phyloP scores from a whole-genome alignment of 2,329 filamentous ascomycete species.

The Cercospora sp. region DNA sequence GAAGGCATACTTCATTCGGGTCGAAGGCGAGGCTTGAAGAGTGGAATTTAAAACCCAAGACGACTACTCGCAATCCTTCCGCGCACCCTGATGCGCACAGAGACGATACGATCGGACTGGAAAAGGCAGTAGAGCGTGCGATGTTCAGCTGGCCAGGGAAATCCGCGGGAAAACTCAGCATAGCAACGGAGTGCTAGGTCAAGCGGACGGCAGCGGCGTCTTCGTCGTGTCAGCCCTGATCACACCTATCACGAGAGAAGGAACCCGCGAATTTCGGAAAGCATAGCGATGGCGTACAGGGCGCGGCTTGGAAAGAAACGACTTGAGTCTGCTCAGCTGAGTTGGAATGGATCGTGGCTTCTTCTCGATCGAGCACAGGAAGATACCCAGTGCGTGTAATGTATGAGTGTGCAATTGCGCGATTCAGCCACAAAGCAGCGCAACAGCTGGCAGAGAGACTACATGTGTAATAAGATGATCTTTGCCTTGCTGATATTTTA shows the following conservation, averaged over 20 bases:
- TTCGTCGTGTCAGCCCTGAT: background rate
- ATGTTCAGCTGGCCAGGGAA: background rate
- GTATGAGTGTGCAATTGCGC: background rate
- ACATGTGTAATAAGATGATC: background rate
- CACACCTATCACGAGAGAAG: background rate
- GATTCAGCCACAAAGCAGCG: background rate
- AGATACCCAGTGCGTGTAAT: background rate
- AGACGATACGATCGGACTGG: background rate
- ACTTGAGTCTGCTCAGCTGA: background rate
- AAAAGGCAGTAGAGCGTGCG: background rate
- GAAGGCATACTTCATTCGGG: slow-evolving; percentile 63
- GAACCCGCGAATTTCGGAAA: background rate
- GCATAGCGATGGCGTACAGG: background rate
- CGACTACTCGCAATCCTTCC: background rate
- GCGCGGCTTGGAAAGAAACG: background rate
- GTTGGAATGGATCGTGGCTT: background rate
- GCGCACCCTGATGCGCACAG: background rate
- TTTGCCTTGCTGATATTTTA: background rate
- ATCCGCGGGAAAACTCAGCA: background rate
- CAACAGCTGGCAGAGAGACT: background rate
- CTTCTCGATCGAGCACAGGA: background rate
- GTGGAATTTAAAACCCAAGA: background rate
- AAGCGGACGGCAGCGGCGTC: background rate
- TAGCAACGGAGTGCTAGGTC: background rate
- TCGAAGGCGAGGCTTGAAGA: slow-evolving; percentile 35